phyloP scores from a whole-genome alignment of 2,329 filamentous ascomycete genomes.

The Helicocarpus griseus region DNA sequence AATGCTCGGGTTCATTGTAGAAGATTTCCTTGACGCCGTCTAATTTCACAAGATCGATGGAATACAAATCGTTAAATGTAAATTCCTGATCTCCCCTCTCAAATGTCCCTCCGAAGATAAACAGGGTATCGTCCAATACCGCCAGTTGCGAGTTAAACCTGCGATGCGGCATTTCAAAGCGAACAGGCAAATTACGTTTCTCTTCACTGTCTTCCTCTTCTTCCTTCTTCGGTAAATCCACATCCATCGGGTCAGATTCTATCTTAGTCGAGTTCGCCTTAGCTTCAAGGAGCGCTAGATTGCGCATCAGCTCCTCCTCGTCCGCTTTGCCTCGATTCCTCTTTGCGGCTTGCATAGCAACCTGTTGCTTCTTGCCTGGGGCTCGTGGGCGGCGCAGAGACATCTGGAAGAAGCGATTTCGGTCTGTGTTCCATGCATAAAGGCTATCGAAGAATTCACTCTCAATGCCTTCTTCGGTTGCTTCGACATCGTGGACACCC shows the following conservation, averaged over 20 bases:
- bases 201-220: slow-evolving; percentile 46
- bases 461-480: slow-evolving; percentile 89
- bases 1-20: slow-evolving; percentile 74
- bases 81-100: slow-evolving; percentile 93
- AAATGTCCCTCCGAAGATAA: slow-evolving; percentile 90
- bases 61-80: slow-evolving; percentile 91
- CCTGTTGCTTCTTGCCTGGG: slow-evolving; percentile 48
- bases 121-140: slow-evolving; percentile 85
- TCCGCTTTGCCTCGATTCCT: slow-evolving; percentile 69
- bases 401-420: slow-evolving; percentile 88
- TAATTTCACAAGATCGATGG: slow-evolving; percentile 86
- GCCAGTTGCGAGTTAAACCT: slow-evolving; percentile 86
- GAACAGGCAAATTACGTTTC: slow-evolving; percentile 50
- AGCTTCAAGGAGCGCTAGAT: slow-evolving; percentile 75
- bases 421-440: slow-evolving; percentile 88
- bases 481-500: slow-evolving; percentile 85
- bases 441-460: slow-evolving; percentile 93
- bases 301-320: slow-evolving; percentile 80
- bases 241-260: slow-evolving; percentile 31
- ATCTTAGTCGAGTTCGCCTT: slow-evolving; percentile 50
- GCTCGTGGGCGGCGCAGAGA: slow-evolving; percentile 63
- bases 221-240: slow-evolving; percentile 38
- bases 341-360: slow-evolving; percentile 32
- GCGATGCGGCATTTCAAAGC: slow-evolving; percentile 76
- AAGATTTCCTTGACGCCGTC: slow-evolving; percentile 92